Conservation (phyloP, 2,329 filamentous ascomycete genomes). For the Diplodia seriata region DNA sequence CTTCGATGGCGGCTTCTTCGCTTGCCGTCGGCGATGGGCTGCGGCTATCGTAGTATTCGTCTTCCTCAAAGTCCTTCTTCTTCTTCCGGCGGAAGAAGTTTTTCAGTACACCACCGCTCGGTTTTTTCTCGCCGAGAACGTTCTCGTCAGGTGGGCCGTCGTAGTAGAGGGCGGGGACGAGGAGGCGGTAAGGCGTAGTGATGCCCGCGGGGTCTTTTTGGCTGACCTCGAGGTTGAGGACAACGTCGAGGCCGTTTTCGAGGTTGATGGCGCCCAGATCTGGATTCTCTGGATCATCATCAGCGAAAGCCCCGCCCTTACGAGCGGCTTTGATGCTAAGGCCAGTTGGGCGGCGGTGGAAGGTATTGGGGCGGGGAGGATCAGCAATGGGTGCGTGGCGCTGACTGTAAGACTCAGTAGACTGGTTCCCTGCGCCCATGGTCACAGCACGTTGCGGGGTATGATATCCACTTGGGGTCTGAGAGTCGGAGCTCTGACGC, state of each 20-base stretch:
- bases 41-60: constrained; percentile 19
- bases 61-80: constrained; percentile 8
- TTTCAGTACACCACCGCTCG: constrained; percentile 11
- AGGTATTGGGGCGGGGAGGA: constrained; percentile 46
- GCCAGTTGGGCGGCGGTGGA: constrained; percentile 54
- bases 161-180: constrained; percentile 77
- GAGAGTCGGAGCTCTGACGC: constrained; percentile 15
- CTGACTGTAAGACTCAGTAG: constrained; percentile 11
- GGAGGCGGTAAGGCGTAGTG: constrained; percentile 83
- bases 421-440: neutral
- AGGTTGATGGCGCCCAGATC: constrained; percentile 67
- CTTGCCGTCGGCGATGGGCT: constrained; percentile 19
- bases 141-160: constrained; percentile 42
- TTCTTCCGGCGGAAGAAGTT: constrained; percentile 21
- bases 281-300: constrained; percentile 32
- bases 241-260: constrained; percentile 83
- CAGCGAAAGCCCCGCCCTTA: constrained; percentile 37
- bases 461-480: constrained; percentile 28
- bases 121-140: constrained; percentile 25
- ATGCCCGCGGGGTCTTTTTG: constrained; percentile 84
- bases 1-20: neutral
- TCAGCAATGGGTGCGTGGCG: constrained; percentile 30
- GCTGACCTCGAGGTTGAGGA: constrained; percentile 87
- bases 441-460: constrained; percentile 40
- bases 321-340: constrained; percentile 50